These are phyloP conservation scores for Pezicula carpinea DNA, from an alignment of 2,329 filamentous ascomycete species.

Conservation along the genomic window DNA sequence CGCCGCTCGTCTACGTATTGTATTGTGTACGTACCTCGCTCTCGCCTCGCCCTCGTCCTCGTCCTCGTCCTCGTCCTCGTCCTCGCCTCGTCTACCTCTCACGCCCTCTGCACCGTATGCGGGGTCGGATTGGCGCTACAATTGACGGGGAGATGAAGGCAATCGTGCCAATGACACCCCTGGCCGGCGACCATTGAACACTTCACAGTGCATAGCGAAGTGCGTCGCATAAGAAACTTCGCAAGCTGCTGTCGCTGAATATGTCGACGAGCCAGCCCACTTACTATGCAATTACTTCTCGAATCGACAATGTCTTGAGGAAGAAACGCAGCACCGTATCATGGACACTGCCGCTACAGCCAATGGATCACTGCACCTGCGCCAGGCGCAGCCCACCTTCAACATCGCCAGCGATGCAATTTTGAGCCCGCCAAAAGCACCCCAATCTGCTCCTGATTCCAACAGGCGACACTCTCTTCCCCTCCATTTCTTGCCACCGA, in stretches of 20 bases:
- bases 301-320: slow-evolving; percentile 18
- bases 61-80: too few relatives aligned
- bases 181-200: background rate
- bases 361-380: background rate
- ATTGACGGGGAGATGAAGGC: too few relatives aligned
- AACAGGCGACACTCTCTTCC: slow-evolving; percentile 26
- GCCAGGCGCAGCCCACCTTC: background rate
- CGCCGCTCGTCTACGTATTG: background rate
- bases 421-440: slow-evolving; percentile 12
- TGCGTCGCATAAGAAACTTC: background rate
- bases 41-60: too few relatives aligned
- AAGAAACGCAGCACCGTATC: background rate
- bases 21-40: too few relatives aligned
- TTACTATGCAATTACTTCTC: slow-evolving; percentile 16
- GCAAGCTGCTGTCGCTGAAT: slow-evolving; percentile 1
- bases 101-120: too few relatives aligned
- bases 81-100: too few relatives aligned
- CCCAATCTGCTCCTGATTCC: slow-evolving; percentile 20
- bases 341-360: background rate
- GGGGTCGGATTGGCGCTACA: too few relatives aligned
- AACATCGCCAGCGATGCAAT: slow-evolving; percentile 9
- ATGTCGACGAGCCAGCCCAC: slow-evolving; percentile 7
- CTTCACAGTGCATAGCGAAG: background rate
- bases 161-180: background rate
- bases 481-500: slow-evolving; percentile 26